Conservation (phyloP, 2,329 filamentous ascomycete species). For the Calonectria henricotiae region DNA sequence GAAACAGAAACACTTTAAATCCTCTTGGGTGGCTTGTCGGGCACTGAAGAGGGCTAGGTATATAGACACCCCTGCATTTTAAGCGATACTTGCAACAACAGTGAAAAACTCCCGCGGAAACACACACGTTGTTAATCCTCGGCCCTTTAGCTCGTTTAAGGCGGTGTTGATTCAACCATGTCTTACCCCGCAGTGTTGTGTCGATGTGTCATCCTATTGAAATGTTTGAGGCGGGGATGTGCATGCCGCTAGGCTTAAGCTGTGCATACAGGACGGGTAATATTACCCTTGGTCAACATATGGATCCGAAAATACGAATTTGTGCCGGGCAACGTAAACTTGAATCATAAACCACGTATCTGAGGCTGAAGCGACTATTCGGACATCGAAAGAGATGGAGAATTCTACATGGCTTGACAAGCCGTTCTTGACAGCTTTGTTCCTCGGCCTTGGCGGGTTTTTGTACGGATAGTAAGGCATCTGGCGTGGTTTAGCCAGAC, state of each 20-base stretch:
- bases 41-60: not conserved
- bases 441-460: conserved; percentile 61
- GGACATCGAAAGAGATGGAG: conserved; percentile 46
- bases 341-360: not conserved
- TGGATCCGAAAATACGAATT: conserved; percentile 23
- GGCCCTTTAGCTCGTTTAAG: not conserved
- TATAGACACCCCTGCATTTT: not conserved
- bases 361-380: not conserved
- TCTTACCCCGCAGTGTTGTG: conserved; percentile 43
- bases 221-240: conserved; percentile 21
- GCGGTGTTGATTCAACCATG: conserved; percentile 2
- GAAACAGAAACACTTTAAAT: not conserved
- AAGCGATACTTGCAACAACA: conserved; percentile 45
- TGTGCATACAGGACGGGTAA: conserved; percentile 39
- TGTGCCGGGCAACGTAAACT: not conserved
- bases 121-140: conserved; percentile 2
- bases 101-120: conserved; percentile 38
- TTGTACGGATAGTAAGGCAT: conserved; percentile 59
- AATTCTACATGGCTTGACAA: conserved; percentile 57
- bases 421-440: conserved; percentile 59
- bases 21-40: not conserved
- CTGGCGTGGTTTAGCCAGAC: accelerated
- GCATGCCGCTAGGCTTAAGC: conserved; percentile 26
- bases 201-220: conserved; percentile 32
- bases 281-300: conserved; percentile 32